Percentiles rank a stretch among this genome's conserved stretches.
Evolutionary conservation across 345 rosid genomes (phyloP).

Genomic region (Brassica incana): DNA sequence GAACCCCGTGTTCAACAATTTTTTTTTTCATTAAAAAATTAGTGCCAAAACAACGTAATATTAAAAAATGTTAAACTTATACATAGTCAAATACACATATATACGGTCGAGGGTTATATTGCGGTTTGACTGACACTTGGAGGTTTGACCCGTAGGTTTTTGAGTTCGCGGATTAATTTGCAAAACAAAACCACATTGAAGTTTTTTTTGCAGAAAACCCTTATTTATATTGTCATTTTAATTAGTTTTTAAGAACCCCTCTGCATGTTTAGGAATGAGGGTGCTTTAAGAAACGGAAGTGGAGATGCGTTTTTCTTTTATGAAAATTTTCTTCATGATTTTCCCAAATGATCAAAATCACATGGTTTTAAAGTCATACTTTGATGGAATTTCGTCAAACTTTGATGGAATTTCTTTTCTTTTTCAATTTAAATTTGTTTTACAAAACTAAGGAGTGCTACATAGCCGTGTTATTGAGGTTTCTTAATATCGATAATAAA

Average conservation of each 20-base stretch:
- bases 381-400: not conserved
- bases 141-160: too few relatives aligned
- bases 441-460: not conserved
- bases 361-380: conserved; percentile 8
- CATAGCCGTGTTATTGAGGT: not conserved
- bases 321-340: conserved; percentile 9
- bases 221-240: not conserved
- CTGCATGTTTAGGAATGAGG: not conserved
- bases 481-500: not conserved
- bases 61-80: too few relatives aligned
- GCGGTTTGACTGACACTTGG: too few relatives aligned
- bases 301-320: conserved; percentile 18
- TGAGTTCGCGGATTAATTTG: too few relatives aligned
- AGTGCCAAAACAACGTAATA: too few relatives aligned
- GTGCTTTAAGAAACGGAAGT: conserved; percentile 10
- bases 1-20: too few relatives aligned
- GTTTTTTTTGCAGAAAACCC: too few relatives aligned
- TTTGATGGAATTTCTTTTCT: not conserved
- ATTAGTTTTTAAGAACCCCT: not conserved
- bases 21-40: too few relatives aligned
- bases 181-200: too few relatives aligned
- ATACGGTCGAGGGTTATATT: too few relatives aligned
- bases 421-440: not conserved
- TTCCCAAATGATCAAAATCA: conserved; percentile 16
- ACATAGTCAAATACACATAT: too few relatives aligned